Conservation (phyloP, 2,329 filamentous ascomycete genomes). For the Ascosphaera aggregata region DNA sequence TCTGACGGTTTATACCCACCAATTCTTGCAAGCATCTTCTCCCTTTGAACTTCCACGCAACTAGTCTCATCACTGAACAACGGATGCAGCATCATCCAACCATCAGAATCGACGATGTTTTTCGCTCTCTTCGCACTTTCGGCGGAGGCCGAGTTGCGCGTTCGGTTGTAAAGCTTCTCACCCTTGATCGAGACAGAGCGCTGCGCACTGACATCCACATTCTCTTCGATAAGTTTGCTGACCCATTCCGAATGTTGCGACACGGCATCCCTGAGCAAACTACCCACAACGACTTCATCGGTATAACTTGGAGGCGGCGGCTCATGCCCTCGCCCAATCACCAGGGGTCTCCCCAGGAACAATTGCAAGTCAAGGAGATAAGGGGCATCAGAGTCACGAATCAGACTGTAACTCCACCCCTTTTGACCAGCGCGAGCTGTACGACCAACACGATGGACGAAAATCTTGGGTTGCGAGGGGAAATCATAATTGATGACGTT, state of each 20-base stretch:
- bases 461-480: constrained; percentile 87
- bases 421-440: constrained; percentile 82
- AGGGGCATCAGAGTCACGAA: constrained; percentile 67
- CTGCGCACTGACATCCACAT: constrained; percentile 47
- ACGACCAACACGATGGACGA: constrained; percentile 85
- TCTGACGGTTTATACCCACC: constrained; percentile 75
- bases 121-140: constrained; percentile 80
- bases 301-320: constrained; percentile 34
- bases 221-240: constrained; percentile 51
- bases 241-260: constrained; percentile 64
- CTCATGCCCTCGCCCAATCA: constrained; percentile 45
- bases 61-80: constrained; percentile 49
- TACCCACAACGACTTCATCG: constrained; percentile 63
- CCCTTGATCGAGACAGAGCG: constrained; percentile 60
- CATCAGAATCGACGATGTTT: constrained; percentile 44
- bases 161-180: constrained; percentile 78
- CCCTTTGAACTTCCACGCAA: constrained; percentile 44
- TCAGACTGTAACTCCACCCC: constrained; percentile 88
- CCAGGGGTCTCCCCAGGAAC: constrained; percentile 66
- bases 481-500: constrained; percentile 99
- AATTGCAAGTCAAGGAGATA: constrained; percentile 88
- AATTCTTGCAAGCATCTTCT: constrained; percentile 71
- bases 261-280: constrained; percentile 46
- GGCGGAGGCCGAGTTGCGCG: constrained; percentile 67
- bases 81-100: constrained; percentile 52